Percentiles rank a stretch among this genome's conserved stretches.
Evolutionary conservation across 768 basidiomycete genomes (phyloP).

Genomic region (Lentinula boryana): DNA sequence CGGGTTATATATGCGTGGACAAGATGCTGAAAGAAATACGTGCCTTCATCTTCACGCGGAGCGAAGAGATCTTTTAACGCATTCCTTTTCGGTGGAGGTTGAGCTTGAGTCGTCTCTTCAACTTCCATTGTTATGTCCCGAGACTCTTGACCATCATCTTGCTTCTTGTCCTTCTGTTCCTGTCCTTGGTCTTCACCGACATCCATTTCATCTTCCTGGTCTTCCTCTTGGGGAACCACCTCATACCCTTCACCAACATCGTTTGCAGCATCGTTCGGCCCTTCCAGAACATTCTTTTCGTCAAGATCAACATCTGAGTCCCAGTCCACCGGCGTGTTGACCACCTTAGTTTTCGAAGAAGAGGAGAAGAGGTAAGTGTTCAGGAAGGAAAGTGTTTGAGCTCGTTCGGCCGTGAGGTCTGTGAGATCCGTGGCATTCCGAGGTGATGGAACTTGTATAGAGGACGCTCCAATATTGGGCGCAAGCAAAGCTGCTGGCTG

Average conservation of each 20-base stretch:
- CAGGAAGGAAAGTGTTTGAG: slow-evolving; percentile 40
- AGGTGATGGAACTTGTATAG: background rate
- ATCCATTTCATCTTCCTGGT: background rate
- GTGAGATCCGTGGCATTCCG: slow-evolving; percentile 5
- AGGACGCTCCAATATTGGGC: slow-evolving; percentile 7
- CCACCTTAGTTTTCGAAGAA: background rate
- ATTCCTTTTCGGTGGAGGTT: slow-evolving; percentile 8
- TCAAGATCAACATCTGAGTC: slow-evolving; percentile 7
- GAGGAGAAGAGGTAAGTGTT: slow-evolving; percentile 40
- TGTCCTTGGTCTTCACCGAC: background rate
- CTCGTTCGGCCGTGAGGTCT: slow-evolving; percentile 40
- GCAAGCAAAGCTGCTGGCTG: background rate
- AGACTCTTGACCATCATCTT: background rate
- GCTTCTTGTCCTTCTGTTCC: background rate
- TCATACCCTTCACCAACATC: slow-evolving; percentile 8
- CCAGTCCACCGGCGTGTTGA: background rate
- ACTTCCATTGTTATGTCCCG: background rate
- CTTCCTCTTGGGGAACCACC: slow-evolving; percentile 1
- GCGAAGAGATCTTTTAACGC: slow-evolving; percentile 73
- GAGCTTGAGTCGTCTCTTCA: background rate
- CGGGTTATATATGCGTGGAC: background rate
- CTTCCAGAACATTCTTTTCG: slow-evolving; percentile 1
- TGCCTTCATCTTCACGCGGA: slow-evolving; percentile 61
- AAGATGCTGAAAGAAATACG: slow-evolving; percentile 4
- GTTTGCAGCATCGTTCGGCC: background rate